Evolutionary conservation across 2,329 filamentous ascomycete species (phyloP), one percentile per base, ranked within the genome.

Genomic region (Aspergillus aculeatus): DNA sequence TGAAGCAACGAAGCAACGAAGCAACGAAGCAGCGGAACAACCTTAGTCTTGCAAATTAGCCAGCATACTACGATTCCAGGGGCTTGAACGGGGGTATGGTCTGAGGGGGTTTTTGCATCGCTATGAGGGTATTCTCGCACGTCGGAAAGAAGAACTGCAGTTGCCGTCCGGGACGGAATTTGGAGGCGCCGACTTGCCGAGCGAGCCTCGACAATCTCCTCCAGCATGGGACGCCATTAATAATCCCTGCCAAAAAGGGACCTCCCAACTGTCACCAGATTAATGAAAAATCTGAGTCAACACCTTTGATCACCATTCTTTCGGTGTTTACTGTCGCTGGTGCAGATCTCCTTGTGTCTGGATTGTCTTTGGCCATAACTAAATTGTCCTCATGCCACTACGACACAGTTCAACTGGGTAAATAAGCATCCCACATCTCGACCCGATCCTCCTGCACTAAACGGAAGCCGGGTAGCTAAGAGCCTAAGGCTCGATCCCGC

Each of bases 361-460:
- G 14, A 44, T 2, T 44, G 38, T 44, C 16, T 44, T 44, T 19
- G 14, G 16, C 38, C n/a, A 44, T 19, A 35, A 16, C 32, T 11
- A 35, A 12, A 35, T 16, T 35, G 32, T 16, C 11, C 14, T 35
- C 12, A 12, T 35, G 32, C 32, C 51, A 21, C 51, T 24, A 12
- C 41, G 9, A n/a, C 35, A 21, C 31, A 16, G 52, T 9, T 47
- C 26, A 21, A 32, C 44, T 44, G 53, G 41, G n/a, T n/a, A 47
- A 55, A 48, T 55, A 55, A 55, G 41, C 53, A 47, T 26, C 21
- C 24, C 53, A 47, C 53, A 24, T 48, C 53, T 47, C n/a, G 5
- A 11, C 38, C 24, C 53, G 41, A 47, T 23, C n/a, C 47, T 35
- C 53, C 53, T 47, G 53, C 53, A 47, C 53, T 55, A 55, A 55